These are phyloP conservation scores for Madurella fahalii DNA, from an alignment of 2,329 filamentous ascomycete species.

Conservation along the genomic window DNA sequence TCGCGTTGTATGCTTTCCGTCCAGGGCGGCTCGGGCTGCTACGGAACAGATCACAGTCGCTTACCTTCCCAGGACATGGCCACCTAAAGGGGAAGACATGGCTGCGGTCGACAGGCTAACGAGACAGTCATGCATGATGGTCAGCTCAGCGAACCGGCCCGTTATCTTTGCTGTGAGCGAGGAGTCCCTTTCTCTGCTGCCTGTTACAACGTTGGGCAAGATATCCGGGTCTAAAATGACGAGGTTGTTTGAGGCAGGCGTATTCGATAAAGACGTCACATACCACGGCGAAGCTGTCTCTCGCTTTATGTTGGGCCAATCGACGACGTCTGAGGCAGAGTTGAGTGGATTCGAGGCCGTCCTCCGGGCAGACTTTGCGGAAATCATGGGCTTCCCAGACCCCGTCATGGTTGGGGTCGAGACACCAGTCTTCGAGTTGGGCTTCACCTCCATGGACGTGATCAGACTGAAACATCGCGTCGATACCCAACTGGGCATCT, in stretches of 20 bases:
- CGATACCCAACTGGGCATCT: slow-evolving; percentile 28
- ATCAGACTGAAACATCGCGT: slow-evolving; percentile 37
- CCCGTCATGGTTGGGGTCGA: no score
- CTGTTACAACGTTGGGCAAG: slow-evolving; percentile 38
- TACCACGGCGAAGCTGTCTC: background rate
- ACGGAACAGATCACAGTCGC: slow-evolving; percentile 8
- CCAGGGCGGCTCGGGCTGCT: background rate
- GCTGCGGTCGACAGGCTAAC: no score
- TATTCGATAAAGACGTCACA: slow-evolving; percentile 18
- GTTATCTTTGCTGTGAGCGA: slow-evolving; percentile 6
- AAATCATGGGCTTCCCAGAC: slow-evolving; percentile 5
- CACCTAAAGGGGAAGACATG: no score
- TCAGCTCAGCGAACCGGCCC: no score
- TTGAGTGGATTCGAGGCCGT: background rate
- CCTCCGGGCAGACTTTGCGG: background rate
- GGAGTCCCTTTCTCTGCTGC: slow-evolving; percentile 19
- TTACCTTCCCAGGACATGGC: background rate
- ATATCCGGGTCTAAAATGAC: slow-evolving; percentile 37
- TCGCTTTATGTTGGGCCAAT: no score
- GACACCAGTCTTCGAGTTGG: slow-evolving; percentile 25
- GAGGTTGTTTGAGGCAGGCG: slow-evolving; percentile 32
- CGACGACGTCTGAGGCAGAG: no score
- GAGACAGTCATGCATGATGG: no score
- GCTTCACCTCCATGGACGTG: slow-evolving; percentile 39
- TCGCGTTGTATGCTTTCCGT: slow-evolving; percentile 12